A percentile compares a stretch with the other conserved stretches of the same genome.
Evolutionary conservation across 176 grass and related monocot species (phyloP).

Genomic region (Hordeum marinum): DNA sequence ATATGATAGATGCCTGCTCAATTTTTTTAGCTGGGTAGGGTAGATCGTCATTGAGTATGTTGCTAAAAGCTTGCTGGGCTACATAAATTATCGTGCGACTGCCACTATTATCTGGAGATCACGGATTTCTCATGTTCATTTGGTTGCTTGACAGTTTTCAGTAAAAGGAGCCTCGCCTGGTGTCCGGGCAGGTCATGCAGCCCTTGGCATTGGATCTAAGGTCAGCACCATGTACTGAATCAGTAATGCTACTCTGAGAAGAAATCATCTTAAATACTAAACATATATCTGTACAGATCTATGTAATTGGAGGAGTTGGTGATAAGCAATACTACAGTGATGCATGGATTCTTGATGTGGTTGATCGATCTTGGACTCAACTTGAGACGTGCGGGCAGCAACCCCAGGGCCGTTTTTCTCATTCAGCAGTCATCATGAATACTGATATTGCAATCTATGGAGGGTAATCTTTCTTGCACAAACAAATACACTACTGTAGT

Average conservation of each 20-base stretch:
- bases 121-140: background rate
- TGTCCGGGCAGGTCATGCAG: constrained; percentile 88
- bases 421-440: constrained; percentile 65
- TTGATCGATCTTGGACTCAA: constrained; percentile 56
- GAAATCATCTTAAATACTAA: background rate
- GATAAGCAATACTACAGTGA: constrained; percentile 97
- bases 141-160: constrained; percentile 46
- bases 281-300: constrained; percentile 41
- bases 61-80: no score
- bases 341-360: constrained; percentile 87
- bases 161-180: constrained; percentile 77
- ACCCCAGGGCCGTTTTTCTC: constrained; percentile 90
- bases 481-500: background rate
- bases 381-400: constrained; percentile 81
- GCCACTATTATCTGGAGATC: no score
- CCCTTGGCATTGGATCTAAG: constrained; percentile 72
- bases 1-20: constrained; percentile 21
- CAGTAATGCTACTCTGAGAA: background rate
- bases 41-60: background rate
- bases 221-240: constrained; percentile 34
- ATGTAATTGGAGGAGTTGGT: constrained; percentile 90
- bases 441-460: constrained; percentile 88
- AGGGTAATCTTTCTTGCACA: constrained; percentile 49
- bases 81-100: no score
- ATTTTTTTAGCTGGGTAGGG: background rate